A percentile compares a stretch with the other conserved stretches of the same genome.
phyloP scores from a whole-genome alignment of 352 stramenopile genomes.

The Phytophthora palmivora region DNA sequence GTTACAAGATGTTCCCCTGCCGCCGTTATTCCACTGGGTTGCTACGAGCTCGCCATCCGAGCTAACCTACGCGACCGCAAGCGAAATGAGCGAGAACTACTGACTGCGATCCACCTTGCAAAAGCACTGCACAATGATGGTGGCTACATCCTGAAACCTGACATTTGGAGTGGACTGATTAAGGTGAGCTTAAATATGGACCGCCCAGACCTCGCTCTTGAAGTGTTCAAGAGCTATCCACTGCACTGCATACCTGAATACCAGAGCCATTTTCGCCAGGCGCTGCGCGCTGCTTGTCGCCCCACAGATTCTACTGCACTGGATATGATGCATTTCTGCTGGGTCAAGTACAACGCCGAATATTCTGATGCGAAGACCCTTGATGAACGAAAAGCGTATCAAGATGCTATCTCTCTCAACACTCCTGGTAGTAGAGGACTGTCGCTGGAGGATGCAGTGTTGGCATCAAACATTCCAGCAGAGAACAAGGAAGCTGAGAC shows the following conservation, averaged over 20 bases:
- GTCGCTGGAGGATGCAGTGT: constrained; percentile 12
- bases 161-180: constrained; percentile 54
- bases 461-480: constrained; percentile 12
- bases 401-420: constrained; percentile 27
- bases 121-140: constrained; percentile 37
- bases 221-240: constrained; percentile 54
- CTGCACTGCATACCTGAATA: constrained; percentile 44
- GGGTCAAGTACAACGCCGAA: constrained; percentile 21
- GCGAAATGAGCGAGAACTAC: constrained; percentile 31
- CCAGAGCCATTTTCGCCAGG: constrained; percentile 50
- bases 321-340: constrained; percentile 53
- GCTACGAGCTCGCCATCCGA: constrained; percentile 48
- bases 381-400: constrained; percentile 30
- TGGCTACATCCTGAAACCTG: constrained; percentile 52
- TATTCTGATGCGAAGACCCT: constrained; percentile 22
- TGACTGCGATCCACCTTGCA: constrained; percentile 49
- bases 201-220: constrained; percentile 39
- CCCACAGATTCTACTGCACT: constrained; percentile 39
- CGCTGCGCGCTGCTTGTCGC: constrained; percentile 43
- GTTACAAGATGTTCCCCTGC: constrained; percentile 28
- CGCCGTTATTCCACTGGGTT: constrained; percentile 38
- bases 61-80: constrained; percentile 41
- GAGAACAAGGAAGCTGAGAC: constrained; percentile 35
- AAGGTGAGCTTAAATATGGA: constrained; percentile 52
- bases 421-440: constrained; percentile 14